Conservation (phyloP, 2,329 filamentous ascomycete species). For the Xylaria sp. region DNA sequence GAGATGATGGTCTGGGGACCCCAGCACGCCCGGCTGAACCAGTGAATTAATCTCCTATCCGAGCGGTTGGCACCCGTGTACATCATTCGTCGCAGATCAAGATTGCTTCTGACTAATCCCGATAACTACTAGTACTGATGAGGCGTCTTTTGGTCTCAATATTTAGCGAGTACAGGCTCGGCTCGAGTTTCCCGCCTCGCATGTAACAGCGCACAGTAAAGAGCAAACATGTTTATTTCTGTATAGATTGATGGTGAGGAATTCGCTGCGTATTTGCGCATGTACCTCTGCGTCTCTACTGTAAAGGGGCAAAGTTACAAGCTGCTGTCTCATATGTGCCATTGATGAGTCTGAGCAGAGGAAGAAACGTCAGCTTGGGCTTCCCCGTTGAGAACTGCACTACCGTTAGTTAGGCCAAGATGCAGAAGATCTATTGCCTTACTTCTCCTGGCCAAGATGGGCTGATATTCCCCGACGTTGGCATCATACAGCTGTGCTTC, state of each 20-base stretch:
- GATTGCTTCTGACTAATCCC: constrained; percentile 8
- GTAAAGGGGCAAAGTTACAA: not conserved
- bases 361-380: not conserved
- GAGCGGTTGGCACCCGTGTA: constrained; percentile 11
- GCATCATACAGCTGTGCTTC: not conserved
- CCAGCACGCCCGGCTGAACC: constrained; percentile 14
- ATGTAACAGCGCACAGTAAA: not conserved
- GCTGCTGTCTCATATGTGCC: not conserved
- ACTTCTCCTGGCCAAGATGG: constrained; percentile 8
- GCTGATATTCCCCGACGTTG: constrained; percentile 4
- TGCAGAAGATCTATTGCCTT: constrained; percentile 11
- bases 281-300: not conserved
- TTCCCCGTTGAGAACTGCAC: not conserved
- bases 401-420: constrained; percentile 4
- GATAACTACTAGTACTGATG: not conserved
- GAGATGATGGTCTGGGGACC: not conserved
- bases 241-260: not conserved
- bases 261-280: not conserved
- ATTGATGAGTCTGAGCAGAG: not conserved
- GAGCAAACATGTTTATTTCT: not conserved
- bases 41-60: not conserved
- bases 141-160: not conserved
- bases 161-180: constrained; percentile 4
- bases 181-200: not conserved
- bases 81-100: not conserved